Evolutionary conservation across 2,329 filamentous ascomycete species (phyloP).

Genomic region (Tothia fuscella): DNA sequence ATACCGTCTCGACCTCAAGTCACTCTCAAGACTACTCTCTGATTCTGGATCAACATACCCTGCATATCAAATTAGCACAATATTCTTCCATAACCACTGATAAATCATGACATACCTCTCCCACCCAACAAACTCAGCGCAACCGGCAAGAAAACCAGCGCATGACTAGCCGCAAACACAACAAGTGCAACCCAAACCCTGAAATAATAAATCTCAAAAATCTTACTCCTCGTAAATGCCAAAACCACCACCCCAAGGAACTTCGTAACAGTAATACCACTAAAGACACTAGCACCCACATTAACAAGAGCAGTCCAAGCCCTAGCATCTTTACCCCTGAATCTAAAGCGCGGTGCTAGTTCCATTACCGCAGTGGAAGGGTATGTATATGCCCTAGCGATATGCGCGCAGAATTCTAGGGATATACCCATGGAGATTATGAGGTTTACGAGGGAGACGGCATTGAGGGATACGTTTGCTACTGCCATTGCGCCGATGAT

Average conservation of each 20-base stretch:
- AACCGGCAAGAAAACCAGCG: slow-evolving; percentile 83
- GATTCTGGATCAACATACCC: slow-evolving; percentile 79
- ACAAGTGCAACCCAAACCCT: slow-evolving; percentile 90
- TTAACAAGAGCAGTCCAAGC: slow-evolving; percentile 92
- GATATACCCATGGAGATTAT: slow-evolving; percentile 95
- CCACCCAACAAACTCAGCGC: slow-evolving; percentile 77
- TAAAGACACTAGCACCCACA: slow-evolving; percentile 88
- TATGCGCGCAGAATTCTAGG: slow-evolving; percentile 95
- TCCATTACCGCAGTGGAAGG: slow-evolving; percentile 75
- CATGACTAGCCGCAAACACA: slow-evolving; percentile 76
- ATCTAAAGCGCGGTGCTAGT: slow-evolving; percentile 56
- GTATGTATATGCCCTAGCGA: slow-evolving; percentile 92
- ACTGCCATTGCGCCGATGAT: slow-evolving; percentile 93
- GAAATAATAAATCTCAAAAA: slow-evolving; percentile 99
- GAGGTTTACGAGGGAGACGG: slow-evolving; percentile 87
- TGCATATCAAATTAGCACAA: slow-evolving; percentile 17
- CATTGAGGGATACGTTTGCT: slow-evolving; percentile 80
- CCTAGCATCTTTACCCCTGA: slow-evolving; percentile 67
- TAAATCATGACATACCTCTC: slow-evolving; percentile 40
- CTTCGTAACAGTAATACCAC: slow-evolving; percentile 92
- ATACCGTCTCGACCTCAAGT: slow-evolving; percentile 68
- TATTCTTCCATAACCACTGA: neutral
- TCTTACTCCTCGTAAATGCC: slow-evolving; percentile 92
- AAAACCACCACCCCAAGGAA: slow-evolving; percentile 82
- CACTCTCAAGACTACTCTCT: slow-evolving; percentile 80